Percentiles rank a stretch among this genome's conserved stretches.
phyloP scores from a whole-genome alignment of 2,329 filamentous ascomycete genomes.

The Penicillium crustosum region DNA sequence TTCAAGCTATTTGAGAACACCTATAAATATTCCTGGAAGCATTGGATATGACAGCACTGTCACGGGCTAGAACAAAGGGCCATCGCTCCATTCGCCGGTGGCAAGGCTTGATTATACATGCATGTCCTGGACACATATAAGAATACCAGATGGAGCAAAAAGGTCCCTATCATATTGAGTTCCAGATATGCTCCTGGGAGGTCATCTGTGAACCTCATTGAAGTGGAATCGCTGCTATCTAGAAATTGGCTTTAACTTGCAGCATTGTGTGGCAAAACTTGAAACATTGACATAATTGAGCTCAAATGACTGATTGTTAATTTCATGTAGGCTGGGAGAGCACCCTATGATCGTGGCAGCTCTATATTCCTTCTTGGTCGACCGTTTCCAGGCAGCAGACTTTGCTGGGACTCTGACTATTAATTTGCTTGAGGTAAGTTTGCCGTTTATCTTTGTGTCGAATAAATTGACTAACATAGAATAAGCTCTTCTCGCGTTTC shows the following conservation, averaged over 20 bases:
- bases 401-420: constrained; percentile 46
- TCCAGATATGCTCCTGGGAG: constrained; percentile 1
- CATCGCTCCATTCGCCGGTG: constrained; percentile 4
- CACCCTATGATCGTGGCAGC: constrained; percentile 49
- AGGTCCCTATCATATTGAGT: background rate
- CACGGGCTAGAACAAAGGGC: constrained; percentile 33
- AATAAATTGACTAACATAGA: constrained; percentile 25
- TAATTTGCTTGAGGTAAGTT: constrained; percentile 48
- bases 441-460: background rate
- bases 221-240: background rate
- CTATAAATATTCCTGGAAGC: constrained; percentile 37
- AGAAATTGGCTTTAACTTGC: constrained; percentile 3
- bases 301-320: constrained; percentile 28
- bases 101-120: constrained; percentile 3
- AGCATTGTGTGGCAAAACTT: background rate
- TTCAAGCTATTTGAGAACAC: constrained; percentile 37
- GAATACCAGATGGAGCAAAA: background rate
- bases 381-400: constrained; percentile 51
- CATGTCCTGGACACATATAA: background rate
- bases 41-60: constrained; percentile 25
- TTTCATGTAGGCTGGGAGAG: constrained; percentile 48
- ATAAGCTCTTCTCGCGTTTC: constrained; percentile 55
- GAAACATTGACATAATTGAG: constrained; percentile 1
- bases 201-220: background rate
- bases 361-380: constrained; percentile 50